A percentile compares a stretch with the other conserved stretches of the same genome.
These are phyloP conservation scores for Carex kokanica DNA, from an alignment of 176 grass and related monocot species.

Conservation along the genomic window DNA sequence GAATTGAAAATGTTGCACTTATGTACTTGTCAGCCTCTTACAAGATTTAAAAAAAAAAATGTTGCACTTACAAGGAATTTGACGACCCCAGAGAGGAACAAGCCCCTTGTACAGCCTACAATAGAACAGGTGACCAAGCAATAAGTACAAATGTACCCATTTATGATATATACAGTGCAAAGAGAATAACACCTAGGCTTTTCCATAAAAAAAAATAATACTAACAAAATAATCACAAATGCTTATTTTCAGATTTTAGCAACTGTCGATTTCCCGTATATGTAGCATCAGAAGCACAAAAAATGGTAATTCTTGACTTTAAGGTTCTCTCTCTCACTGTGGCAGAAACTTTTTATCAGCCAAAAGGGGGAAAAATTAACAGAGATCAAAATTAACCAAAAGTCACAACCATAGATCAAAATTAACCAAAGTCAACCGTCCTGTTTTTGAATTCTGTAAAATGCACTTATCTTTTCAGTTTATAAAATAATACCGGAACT, in stretches of 20 bases:
- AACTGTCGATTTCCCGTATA: not conserved
- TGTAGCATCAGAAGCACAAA: not conserved
- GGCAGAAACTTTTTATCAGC: not conserved
- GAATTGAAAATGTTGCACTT: too few species aligned
- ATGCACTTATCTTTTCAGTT: not conserved
- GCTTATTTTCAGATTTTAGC: not conserved
- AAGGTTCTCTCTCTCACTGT: not conserved
- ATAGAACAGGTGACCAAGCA: constrained; percentile 21
- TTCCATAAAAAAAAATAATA: not conserved
- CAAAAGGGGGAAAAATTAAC: not conserved
- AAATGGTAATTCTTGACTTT: not conserved
- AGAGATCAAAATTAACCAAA: not conserved
- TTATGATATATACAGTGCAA: not conserved
- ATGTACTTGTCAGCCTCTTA: too few species aligned
- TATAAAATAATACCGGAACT: not conserved
- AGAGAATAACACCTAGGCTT: not conserved
- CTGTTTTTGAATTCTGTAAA: not conserved
- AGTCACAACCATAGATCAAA: not conserved
- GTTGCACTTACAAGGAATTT: constrained; percentile 79
- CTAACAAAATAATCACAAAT: not conserved
- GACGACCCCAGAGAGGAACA: constrained; percentile 82
- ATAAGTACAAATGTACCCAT: constrained; percentile 19
- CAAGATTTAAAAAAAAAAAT: too few species aligned
- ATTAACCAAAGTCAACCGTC: not conserved
- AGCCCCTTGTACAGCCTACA: constrained; percentile 90